Evolutionary conservation across 192 early-diverging fungal genomes (phyloP).

Genomic region (Phycomyces blakesleeanus): DNA sequence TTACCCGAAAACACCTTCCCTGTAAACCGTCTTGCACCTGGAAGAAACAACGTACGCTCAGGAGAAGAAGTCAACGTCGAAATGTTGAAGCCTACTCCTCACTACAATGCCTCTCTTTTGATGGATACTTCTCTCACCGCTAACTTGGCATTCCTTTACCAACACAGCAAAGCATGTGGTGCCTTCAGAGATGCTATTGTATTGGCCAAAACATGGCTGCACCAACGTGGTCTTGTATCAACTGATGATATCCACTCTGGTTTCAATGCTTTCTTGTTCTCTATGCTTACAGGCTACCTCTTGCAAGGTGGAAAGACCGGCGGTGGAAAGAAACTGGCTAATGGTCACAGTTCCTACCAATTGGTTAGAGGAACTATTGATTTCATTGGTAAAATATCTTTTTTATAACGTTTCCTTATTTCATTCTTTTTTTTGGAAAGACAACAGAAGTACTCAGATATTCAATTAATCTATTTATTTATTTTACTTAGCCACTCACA

Average conservation of each 20-base stretch:
- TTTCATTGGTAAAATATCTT: slow-evolving; percentile 52
- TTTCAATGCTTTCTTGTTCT: slow-evolving; percentile 76
- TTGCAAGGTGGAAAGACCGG: slow-evolving; percentile 57
- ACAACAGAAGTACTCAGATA: background rate
- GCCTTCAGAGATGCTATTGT: slow-evolving; percentile 79
- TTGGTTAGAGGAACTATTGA: slow-evolving; percentile 83
- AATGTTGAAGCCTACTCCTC: slow-evolving; percentile 69
- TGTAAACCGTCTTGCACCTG: slow-evolving; percentile 67
- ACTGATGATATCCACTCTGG: slow-evolving; percentile 36
- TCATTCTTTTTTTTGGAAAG: background rate
- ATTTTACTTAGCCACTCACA: slow-evolving; percentile 46
- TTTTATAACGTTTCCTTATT: background rate
- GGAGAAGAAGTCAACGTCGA: slow-evolving; percentile 25
- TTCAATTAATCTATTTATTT: background rate
- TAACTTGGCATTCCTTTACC: slow-evolving; percentile 76
- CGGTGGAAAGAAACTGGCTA: slow-evolving; percentile 59
- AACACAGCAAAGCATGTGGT: slow-evolving; percentile 63
- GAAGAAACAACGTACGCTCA: slow-evolving; percentile 77
- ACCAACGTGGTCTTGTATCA: slow-evolving; percentile 65
- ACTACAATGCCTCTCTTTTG: slow-evolving; percentile 84
- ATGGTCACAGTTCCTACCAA: slow-evolving; percentile 79
- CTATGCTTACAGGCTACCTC: slow-evolving; percentile 87
- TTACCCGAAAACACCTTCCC: slow-evolving; percentile 64
- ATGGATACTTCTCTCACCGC: slow-evolving; percentile 69
- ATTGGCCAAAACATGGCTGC: slow-evolving; percentile 82